Evolutionary conservation across 139 green algal genomes (phyloP).

Genomic region (Deuterostichococcus epilithicus): DNA sequence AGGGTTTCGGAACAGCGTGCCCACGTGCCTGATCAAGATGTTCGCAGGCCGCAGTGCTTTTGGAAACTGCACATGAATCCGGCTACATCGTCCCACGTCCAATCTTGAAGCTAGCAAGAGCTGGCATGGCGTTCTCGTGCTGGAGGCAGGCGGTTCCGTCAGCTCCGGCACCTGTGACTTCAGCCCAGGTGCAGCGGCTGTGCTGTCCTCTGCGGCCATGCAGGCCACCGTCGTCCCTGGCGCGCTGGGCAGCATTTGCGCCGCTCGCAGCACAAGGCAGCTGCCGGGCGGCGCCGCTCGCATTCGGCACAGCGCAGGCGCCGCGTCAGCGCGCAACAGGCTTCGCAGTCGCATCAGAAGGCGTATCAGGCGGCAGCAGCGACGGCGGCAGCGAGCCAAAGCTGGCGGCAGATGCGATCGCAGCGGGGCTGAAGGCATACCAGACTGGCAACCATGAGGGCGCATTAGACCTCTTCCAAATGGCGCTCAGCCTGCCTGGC

Average conservation of each 20-base stretch:
- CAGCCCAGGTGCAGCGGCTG: background rate
- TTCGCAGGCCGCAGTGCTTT: too few species aligned
- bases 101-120: too few species aligned
- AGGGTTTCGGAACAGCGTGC: too few species aligned
- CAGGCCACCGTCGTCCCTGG: background rate
- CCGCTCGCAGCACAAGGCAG: background rate
- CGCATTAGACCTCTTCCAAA: constrained; percentile 67
- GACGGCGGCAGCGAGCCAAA: constrained; percentile 9
- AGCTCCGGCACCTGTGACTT: background rate
- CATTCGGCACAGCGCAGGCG: background rate
- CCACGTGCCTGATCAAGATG: too few species aligned
- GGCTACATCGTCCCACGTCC: too few species aligned
- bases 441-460: constrained; percentile 32
- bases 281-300: too few species aligned
- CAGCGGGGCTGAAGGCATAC: constrained; percentile 31
- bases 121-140: too few species aligned
- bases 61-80: too few species aligned
- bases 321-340: background rate
- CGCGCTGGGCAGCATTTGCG: background rate
- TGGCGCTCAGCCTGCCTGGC: constrained; percentile 65
- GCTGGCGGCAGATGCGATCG: constrained; percentile 34
- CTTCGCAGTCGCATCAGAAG: background rate
- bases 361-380: background rate
- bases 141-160: too few species aligned
- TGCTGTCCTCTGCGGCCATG: background rate